Percentiles rank a stretch among this genome's conserved stretches.
Evolutionary conservation across 2,329 filamentous ascomycete species (phyloP).

Genomic region (Paracamarosporium sp.): DNA sequence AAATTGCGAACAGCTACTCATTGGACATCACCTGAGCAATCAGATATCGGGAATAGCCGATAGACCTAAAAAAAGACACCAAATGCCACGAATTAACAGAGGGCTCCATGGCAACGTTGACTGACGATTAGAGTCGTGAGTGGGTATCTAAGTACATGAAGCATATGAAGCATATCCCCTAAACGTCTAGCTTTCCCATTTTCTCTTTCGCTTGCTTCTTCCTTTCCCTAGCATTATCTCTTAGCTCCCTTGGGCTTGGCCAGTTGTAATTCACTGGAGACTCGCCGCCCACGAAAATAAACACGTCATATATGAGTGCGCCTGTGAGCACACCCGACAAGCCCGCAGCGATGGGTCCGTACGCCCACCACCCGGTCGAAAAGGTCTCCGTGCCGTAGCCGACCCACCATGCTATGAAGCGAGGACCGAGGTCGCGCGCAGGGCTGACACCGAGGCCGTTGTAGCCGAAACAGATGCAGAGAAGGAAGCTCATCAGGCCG

Average conservation of each 20-base stretch:
- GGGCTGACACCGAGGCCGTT: conserved; percentile 65
- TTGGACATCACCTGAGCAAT: too few relatives aligned
- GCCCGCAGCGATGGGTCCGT: conserved; percentile 32
- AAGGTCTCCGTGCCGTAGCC: conserved; percentile 66
- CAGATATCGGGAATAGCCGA: too few relatives aligned
- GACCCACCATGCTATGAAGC: conserved; percentile 70
- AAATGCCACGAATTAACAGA: too few relatives aligned
- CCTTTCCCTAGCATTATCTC: conserved; percentile 20
- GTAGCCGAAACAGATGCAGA: conserved; percentile 34
- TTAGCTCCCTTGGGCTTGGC: conserved; percentile 31
- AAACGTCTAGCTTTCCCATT: conserved; percentile 16
- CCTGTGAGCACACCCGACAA: conserved; percentile 34
- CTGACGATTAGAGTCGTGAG: too few relatives aligned
- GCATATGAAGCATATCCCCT: too few relatives aligned
- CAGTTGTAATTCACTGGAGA: conserved; percentile 38
- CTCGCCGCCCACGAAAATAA: conserved; percentile 41
- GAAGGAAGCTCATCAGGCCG: conserved; percentile 31
- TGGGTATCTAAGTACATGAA: neutral
- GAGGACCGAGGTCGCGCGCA: conserved; percentile 73
- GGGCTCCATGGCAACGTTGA: too few relatives aligned
- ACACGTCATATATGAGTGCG: conserved; percentile 36
- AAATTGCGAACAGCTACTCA: too few relatives aligned
- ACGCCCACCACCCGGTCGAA: conserved; percentile 33
- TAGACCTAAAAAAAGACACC: too few relatives aligned
- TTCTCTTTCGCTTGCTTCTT: conserved; percentile 25